A percentile compares a stretch with the other conserved stretches of the same genome.
phyloP scores from a whole-genome alignment of 495 filamentous ascomycete species.

The Xylaria intraflava region DNA sequence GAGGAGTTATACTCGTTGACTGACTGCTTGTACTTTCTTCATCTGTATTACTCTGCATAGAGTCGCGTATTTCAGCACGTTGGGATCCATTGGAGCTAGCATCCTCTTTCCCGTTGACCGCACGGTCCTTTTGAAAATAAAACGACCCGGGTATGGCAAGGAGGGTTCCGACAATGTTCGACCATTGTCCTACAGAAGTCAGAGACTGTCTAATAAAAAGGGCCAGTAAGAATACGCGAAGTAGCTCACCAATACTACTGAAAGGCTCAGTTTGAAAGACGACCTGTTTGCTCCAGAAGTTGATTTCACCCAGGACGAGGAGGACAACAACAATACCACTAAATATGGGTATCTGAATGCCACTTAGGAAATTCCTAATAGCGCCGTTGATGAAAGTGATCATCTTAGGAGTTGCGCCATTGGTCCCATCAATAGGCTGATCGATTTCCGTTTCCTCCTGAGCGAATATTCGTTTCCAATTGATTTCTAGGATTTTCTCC shows the following conservation, averaged over 20 bases:
- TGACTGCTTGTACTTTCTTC: not conserved
- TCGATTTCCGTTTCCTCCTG: constrained; percentile 28
- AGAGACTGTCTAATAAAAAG: not conserved
- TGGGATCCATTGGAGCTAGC: constrained; percentile 1
- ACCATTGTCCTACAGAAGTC: constrained; percentile 45
- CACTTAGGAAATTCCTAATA: constrained; percentile 39
- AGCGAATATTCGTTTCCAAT: constrained; percentile 41
- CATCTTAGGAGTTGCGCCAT: constrained; percentile 43
- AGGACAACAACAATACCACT: constrained; percentile 48
- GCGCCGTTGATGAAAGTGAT: constrained; percentile 43
- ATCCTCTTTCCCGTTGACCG: constrained; percentile 21
- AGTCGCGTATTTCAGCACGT: constrained; percentile 22
- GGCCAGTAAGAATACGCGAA: not conserved
- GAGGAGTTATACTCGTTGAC: not conserved
- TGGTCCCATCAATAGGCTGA: constrained; percentile 43
- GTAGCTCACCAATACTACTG: constrained; percentile 42
- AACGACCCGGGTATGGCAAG: constrained; percentile 50
- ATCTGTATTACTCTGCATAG: not conserved
- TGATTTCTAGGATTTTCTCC: constrained; percentile 53
- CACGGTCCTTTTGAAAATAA: constrained; percentile 35
- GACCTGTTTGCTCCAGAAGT: constrained; percentile 49
- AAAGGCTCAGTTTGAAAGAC: constrained; percentile 51
- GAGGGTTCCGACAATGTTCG: constrained; percentile 46
- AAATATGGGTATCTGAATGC: constrained; percentile 49
- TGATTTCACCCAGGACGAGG: constrained; percentile 49